Conservation (phyloP, 192 early-diverging fungal genomes). For the Podila verticillata region DNA sequence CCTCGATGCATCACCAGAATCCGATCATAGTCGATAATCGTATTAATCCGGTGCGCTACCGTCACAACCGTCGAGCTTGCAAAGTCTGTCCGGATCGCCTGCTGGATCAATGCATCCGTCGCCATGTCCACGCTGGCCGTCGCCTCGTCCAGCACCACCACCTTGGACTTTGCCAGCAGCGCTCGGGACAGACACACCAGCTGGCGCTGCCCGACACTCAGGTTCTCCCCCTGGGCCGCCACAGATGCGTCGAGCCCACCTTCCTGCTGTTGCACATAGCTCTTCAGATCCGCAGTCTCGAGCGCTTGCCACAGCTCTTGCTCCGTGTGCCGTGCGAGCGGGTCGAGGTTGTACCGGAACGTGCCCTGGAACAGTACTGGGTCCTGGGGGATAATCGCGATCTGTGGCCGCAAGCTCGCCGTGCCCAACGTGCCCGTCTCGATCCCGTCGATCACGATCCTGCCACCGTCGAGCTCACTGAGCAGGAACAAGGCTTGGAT, state of each 20-base stretch:
- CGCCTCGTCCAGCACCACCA: conserved; percentile 89
- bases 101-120: conserved; percentile 82
- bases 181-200: conserved; percentile 71
- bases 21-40: conserved; percentile 62
- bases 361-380: conserved; percentile 63
- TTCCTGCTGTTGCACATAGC: conserved; percentile 68
- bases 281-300: conserved; percentile 73
- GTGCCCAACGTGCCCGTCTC: conserved; percentile 77
- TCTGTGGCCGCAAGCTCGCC: conserved; percentile 75
- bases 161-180: conserved; percentile 72
- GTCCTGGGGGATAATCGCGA: conserved; percentile 91
- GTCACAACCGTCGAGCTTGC: conserved; percentile 71
- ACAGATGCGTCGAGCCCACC: conserved; percentile 77
- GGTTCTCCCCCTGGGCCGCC: conserved; percentile 82
- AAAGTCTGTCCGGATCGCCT: conserved; percentile 72
- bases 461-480: conserved; percentile 71
- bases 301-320: conserved; percentile 78
- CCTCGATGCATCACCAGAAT: conserved; percentile 74
- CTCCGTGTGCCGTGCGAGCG: conserved; percentile 58
- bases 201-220: conserved; percentile 87
- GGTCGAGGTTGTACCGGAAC: conserved; percentile 69
- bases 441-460: conserved; percentile 79
- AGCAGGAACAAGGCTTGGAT: conserved; percentile 83
- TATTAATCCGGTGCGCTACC: conserved; percentile 82
- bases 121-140: conserved; percentile 86